Conservation (phyloP, 2,329 filamentous ascomycete genomes). For the Aulographum hederae region DNA sequence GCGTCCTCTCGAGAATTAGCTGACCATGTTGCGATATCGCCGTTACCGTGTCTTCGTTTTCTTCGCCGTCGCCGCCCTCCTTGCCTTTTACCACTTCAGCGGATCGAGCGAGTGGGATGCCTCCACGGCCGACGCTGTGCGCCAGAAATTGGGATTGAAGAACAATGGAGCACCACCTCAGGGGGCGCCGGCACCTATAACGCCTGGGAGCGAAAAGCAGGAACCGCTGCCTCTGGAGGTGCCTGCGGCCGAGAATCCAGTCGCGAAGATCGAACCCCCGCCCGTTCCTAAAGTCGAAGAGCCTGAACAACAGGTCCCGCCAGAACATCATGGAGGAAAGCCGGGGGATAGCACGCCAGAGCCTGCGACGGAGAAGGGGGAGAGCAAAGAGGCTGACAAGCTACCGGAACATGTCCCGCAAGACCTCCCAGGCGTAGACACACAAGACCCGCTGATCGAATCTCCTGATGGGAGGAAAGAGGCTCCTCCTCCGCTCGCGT, state of each 20-base stretch:
- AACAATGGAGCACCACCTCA: background rate
- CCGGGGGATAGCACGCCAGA: conserved; percentile 1
- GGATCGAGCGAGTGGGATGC: conserved; percentile 6
- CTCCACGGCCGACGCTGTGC: background rate
- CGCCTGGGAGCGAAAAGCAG: background rate
- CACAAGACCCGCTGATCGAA: background rate
- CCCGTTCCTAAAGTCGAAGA: background rate
- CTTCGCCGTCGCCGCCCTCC: conserved; percentile 34
- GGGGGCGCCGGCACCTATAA: background rate
- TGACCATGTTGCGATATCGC: conserved; percentile 38
- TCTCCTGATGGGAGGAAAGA: conserved; percentile 1
- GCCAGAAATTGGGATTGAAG: background rate
- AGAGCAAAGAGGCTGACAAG: conserved; percentile 4
- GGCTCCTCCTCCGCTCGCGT: conserved; percentile 7
- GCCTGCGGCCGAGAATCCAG: background rate
- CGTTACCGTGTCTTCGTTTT: conserved; percentile 43
- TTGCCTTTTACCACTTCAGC: conserved; percentile 35
- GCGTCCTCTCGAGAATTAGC: no score
- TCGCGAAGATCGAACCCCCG: background rate
- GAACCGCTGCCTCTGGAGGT: background rate
- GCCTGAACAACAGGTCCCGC: background rate
- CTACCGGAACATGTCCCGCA: conserved; percentile 1
- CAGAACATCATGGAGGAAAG: no score
- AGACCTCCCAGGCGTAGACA: background rate
- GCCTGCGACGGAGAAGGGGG: conserved; percentile 6